Conservation (phyloP, 2,329 filamentous ascomycete genomes). For the Coniochaeta hoffmannii region DNA sequence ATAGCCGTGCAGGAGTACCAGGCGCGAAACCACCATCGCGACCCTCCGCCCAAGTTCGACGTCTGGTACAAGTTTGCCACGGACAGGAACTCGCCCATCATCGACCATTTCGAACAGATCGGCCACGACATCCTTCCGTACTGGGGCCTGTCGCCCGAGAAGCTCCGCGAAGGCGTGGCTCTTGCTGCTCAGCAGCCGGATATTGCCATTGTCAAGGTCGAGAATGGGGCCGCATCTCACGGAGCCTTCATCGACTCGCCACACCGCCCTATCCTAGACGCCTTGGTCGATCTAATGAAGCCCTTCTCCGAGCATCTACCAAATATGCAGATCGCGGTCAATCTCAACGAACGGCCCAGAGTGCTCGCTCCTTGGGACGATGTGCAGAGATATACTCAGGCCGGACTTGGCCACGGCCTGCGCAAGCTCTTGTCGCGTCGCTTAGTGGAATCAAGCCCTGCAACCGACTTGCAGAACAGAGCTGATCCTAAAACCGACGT, state of each 20-base stretch:
- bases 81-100: slow-evolving; percentile 58
- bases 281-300: slow-evolving; percentile 58
- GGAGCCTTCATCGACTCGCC: slow-evolving; percentile 24
- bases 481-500: background rate
- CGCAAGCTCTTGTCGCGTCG: slow-evolving; percentile 43
- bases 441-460: slow-evolving; percentile 18
- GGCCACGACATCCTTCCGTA: slow-evolving; percentile 69
- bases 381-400: slow-evolving; percentile 21
- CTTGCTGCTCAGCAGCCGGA: slow-evolving; percentile 31
- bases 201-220: slow-evolving; percentile 47
- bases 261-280: slow-evolving; percentile 29
- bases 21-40: slow-evolving; percentile 50
- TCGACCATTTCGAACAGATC: slow-evolving; percentile 78
- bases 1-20: slow-evolving; percentile 42
- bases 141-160: slow-evolving; percentile 62
- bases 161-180: slow-evolving; percentile 53
- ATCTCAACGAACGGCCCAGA: slow-evolving; percentile 67
- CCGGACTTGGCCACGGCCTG: slow-evolving; percentile 22
- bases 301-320: slow-evolving; percentile 67
- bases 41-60: slow-evolving; percentile 75
- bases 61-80: slow-evolving; percentile 77
- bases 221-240: slow-evolving; percentile 50
- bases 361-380: slow-evolving; percentile 66
- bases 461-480: background rate
- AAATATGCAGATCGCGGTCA: slow-evolving; percentile 80